Percentiles rank a stretch among this genome's conserved stretches.
Evolutionary conservation across 2,329 filamentous ascomycete species (phyloP).

Genomic region (Botrytis squamosa): DNA sequence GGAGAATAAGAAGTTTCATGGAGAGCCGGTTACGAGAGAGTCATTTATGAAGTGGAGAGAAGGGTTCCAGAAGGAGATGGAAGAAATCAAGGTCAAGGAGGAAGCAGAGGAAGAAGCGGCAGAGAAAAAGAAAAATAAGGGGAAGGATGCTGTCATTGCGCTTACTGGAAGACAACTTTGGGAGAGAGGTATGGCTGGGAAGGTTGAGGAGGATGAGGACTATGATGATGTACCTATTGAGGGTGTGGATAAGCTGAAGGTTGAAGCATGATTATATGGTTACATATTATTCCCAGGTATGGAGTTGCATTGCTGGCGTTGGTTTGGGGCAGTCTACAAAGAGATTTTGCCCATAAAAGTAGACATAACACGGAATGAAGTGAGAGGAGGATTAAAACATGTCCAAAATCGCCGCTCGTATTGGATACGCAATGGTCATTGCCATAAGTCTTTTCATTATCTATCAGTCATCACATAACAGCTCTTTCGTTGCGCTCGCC

Average conservation of each 20-base stretch:
- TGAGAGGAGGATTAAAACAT: neutral
- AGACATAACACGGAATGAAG: neutral
- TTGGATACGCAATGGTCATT: neutral
- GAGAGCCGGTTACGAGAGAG: conserved; percentile 82
- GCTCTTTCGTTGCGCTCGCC: neutral
- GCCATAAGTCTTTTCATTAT: conserved; percentile 11
- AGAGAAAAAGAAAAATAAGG: conserved; percentile 75
- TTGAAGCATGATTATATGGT: conserved; percentile 48
- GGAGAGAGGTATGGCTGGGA: conserved; percentile 70
- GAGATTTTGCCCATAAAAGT: neutral
- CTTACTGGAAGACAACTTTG: conserved; percentile 75
- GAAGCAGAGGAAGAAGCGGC: conserved; percentile 76
- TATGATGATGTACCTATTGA: conserved; percentile 57
- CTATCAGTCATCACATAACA: conserved; percentile 5
- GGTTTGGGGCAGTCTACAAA: conserved; percentile 10
- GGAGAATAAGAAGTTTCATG: conserved; percentile 96
- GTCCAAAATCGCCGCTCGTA: neutral
- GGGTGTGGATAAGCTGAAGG: conserved; percentile 69
- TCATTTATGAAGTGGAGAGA: conserved; percentile 82
- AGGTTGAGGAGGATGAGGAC: conserved; percentile 65
- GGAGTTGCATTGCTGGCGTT: conserved; percentile 38
- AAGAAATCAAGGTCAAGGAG: conserved; percentile 64
- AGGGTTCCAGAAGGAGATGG: conserved; percentile 75
- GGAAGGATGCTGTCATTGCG: conserved; percentile 70
- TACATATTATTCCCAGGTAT: conserved; percentile 25